Percentiles rank a stretch among this genome's conserved stretches.
Conservation (phyloP, 192 early-diverging fungal species). For the Chytriomyces sp. region DNA sequence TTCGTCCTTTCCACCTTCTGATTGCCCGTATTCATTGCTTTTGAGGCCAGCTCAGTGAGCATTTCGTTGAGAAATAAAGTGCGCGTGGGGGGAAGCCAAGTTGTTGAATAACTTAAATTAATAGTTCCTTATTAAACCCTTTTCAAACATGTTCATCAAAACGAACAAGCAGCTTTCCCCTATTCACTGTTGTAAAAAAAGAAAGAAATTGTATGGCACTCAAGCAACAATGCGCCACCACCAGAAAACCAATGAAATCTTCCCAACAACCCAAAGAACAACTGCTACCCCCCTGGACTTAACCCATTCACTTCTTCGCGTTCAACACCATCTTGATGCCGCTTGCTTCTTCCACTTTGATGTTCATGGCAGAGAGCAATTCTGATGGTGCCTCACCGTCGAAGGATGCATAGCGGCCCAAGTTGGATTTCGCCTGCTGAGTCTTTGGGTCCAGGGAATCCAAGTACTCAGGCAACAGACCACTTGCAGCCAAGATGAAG, state of each 20-base stretch:
- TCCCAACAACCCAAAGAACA: background rate
- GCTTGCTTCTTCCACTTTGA: constrained; percentile 6
- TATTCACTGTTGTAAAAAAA: background rate
- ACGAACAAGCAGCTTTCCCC: background rate
- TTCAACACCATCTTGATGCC: constrained; percentile 37
- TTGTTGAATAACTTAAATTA: background rate
- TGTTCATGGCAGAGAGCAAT: constrained; percentile 23
- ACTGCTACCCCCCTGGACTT: background rate
- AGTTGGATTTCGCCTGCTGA: constrained; percentile 12
- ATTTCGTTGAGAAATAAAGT: background rate
- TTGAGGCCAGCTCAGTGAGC: background rate
- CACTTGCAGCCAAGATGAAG: constrained; percentile 84
- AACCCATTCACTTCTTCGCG: constrained; percentile 4
- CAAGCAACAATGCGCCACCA: background rate
- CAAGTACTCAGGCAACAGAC: constrained; percentile 55
- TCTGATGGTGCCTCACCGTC: constrained; percentile 30
- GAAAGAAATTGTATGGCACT: background rate
- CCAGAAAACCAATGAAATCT: background rate
- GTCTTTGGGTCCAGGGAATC: constrained; percentile 8
- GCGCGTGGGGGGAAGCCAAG: background rate
- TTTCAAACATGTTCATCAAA: constrained; percentile 1
- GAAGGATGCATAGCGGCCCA: constrained; percentile 24
- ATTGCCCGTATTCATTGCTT: too few species aligned
- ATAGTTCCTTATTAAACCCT: background rate
- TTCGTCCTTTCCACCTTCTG: too few species aligned